Evolutionary conservation across 805 yeast species (phyloP).

Genomic region (Candida taoyuanica): DNA sequence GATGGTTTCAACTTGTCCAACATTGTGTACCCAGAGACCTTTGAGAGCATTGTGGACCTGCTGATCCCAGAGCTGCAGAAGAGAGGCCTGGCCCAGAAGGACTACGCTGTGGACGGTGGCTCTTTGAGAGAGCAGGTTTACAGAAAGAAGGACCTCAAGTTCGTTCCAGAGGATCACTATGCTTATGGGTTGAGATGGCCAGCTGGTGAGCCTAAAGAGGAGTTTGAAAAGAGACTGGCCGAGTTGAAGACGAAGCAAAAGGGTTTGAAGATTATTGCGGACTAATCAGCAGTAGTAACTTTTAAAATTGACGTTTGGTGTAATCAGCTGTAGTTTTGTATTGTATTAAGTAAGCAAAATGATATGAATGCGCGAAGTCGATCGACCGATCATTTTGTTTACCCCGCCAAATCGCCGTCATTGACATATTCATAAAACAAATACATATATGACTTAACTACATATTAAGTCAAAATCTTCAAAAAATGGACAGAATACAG

Average conservation of each 20-base stretch:
- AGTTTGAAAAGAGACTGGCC: constrained; percentile 25
- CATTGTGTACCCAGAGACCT: constrained; percentile 37
- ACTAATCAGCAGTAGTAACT: no score
- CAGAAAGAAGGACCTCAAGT: constrained; percentile 22
- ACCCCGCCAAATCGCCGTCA: no score
- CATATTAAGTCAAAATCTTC: no score
- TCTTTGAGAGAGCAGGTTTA: constrained; percentile 35
- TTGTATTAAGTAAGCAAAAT: no score
- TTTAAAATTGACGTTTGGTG: no score
- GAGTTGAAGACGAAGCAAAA: constrained; percentile 10
- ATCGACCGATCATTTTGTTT: no score
- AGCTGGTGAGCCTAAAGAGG: constrained; percentile 28
- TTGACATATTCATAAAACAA: no score
- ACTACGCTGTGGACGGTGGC: constrained; percentile 28
- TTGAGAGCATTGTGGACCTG: constrained; percentile 36
- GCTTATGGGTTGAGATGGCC: constrained; percentile 22
- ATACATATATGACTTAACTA: no score
- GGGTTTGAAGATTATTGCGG: constrained; percentile 6
- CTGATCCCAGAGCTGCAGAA: constrained; percentile 35
- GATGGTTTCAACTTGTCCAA: constrained; percentile 42
- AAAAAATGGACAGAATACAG: constrained; percentile 48
- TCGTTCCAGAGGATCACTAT: constrained; percentile 23
- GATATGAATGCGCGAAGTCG: no score
- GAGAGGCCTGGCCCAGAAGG: constrained; percentile 34
- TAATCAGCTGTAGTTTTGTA: no score